Percentiles rank a stretch among this genome's conserved stretches.
Conservation (phyloP, 441 rosid species). For the Geranium incanum region DNA sequence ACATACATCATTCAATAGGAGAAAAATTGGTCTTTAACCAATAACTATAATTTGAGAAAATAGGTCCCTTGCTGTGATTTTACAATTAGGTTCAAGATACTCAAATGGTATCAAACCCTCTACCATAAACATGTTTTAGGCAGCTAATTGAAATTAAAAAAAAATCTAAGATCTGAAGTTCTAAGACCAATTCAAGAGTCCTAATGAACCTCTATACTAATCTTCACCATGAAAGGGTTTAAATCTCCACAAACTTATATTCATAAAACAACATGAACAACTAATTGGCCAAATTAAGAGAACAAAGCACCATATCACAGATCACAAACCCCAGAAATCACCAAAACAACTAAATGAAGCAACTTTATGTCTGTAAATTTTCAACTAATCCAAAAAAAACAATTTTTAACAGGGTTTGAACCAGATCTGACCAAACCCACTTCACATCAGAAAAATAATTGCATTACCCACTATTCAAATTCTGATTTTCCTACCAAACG, state of each 20-base stretch:
- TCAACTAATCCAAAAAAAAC: background rate
- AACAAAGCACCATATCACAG: background rate
- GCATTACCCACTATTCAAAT: too few species aligned
- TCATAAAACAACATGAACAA: background rate
- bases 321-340: background rate
- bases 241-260: background rate
- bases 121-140: background rate
- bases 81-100: background rate
- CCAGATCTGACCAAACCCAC: background rate
- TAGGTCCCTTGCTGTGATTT: too few species aligned
- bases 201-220: background rate
- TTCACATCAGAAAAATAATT: background rate
- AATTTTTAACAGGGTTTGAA: background rate
- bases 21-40: background rate
- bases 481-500: background rate
- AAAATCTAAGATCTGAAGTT: background rate
- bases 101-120: background rate
- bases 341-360: background rate
- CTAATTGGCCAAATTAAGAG: background rate
- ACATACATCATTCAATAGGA: background rate
- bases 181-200: background rate
- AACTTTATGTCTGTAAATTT: background rate
- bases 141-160: background rate
- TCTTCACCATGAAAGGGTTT: background rate
- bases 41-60: too few species aligned